phyloP scores from a whole-genome alignment of 176 grass and related monocot species.

The Lolium perenne region DNA sequence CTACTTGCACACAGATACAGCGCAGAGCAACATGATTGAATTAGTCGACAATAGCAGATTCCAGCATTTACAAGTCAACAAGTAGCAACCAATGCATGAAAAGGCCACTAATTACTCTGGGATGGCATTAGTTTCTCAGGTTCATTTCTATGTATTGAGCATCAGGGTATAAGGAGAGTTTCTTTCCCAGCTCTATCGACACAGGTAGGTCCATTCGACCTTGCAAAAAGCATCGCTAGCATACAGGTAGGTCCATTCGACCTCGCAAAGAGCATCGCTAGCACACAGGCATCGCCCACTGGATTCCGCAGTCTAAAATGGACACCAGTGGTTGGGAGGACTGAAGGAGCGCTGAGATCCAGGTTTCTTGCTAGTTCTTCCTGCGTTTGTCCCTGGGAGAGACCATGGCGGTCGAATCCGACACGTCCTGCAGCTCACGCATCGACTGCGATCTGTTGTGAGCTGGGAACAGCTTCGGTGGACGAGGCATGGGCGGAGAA shows the following conservation, averaged over 20 bases:
- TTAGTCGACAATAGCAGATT: constrained; percentile 40
- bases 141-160: constrained; percentile 47
- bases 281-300: constrained; percentile 24
- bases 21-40: constrained; percentile 34
- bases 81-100: constrained; percentile 32
- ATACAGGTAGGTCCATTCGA: constrained; percentile 8
- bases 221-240: constrained; percentile 35
- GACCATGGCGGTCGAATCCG: constrained; percentile 55
- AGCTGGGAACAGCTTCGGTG: constrained; percentile 45
- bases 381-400: constrained; percentile 67
- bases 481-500: constrained; percentile 47
- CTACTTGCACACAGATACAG: neutral
- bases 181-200: constrained; percentile 30
- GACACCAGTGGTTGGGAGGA: constrained; percentile 40
- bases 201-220: constrained; percentile 18
- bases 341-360: constrained; percentile 5
- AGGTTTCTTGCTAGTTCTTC: constrained; percentile 53
- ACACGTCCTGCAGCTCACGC: constrained; percentile 71
- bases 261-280: constrained; percentile 35
- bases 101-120: constrained; percentile 26
- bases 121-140: constrained; percentile 19
- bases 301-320: constrained; percentile 61
- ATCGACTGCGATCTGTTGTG: constrained; percentile 64
- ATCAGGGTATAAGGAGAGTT: constrained; percentile 47
- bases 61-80: constrained; percentile 58